A percentile compares a stretch with the other conserved stretches of the same genome.
Evolutionary conservation across 768 basidiomycete genomes (phyloP).

Genomic region (Naganishia vishniacii): DNA sequence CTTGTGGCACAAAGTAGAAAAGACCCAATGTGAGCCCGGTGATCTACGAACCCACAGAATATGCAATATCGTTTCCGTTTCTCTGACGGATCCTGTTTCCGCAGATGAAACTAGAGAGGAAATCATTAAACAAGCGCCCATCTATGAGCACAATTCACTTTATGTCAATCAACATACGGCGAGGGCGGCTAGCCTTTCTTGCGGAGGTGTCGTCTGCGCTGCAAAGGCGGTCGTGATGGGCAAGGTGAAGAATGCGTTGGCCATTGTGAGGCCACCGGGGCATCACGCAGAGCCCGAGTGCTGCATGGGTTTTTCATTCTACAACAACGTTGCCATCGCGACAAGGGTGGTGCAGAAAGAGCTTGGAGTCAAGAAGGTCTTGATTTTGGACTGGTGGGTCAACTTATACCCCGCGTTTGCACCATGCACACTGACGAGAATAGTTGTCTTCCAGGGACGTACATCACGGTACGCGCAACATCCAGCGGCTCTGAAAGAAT

Average conservation of each 20-base stretch:
- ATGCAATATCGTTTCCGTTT: not conserved
- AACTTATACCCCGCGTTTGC: not conserved
- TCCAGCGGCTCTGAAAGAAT: too few relatives aligned
- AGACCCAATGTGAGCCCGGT: slow-evolving; percentile 65
- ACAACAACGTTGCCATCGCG: slow-evolving; percentile 95
- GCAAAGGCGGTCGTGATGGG: slow-evolving; percentile 75
- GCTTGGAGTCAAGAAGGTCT: slow-evolving; percentile 66
- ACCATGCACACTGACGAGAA: not conserved
- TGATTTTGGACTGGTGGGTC: slow-evolving; percentile 91
- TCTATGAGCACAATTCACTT: slow-evolving; percentile 85
- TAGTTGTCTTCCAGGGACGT: slow-evolving; percentile 64
- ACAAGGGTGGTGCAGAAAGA: slow-evolving; percentile 69
- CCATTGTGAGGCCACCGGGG: slow-evolving; percentile 93
- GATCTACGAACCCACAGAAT: slow-evolving; percentile 1
- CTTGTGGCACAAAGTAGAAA: slow-evolving; percentile 84
- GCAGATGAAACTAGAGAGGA: slow-evolving; percentile 62
- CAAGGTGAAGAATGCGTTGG: slow-evolving; percentile 77
- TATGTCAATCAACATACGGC: slow-evolving; percentile 85
- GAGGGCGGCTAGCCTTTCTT: slow-evolving; percentile 75
- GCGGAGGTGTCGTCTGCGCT: slow-evolving; percentile 91
- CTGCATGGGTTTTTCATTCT: slow-evolving; percentile 99
- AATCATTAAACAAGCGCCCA: slow-evolving; percentile 66
- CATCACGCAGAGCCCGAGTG: slow-evolving; percentile 98
- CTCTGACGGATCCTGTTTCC: slow-evolving; percentile 12
- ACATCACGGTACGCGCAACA: slow-evolving; percentile 66